Evolutionary conservation across 257 asterid genomes (phyloP).

Genomic region (Solanum neorickii): DNA sequence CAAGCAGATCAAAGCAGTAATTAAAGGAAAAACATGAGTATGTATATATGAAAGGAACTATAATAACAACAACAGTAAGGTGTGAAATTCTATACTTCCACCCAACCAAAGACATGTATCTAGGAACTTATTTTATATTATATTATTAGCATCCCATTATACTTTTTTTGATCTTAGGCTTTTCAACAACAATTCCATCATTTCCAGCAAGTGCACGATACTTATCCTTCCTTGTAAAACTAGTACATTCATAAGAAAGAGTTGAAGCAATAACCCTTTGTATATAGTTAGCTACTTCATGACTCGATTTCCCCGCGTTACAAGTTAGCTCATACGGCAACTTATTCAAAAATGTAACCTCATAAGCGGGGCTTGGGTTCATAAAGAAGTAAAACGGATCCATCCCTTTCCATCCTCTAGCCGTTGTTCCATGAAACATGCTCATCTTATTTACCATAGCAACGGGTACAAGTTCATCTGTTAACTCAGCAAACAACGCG

Average conservation of each 20-base stretch:
- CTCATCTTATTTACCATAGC: slow-evolving; percentile 30
- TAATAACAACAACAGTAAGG: background rate
- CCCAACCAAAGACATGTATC: background rate
- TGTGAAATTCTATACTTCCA: background rate
- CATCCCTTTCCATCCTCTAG: slow-evolving; percentile 34
- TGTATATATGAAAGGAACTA: background rate
- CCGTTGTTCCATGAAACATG: slow-evolving; percentile 31
- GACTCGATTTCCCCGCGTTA: slow-evolving; percentile 16
- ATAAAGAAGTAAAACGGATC: slow-evolving; percentile 25
- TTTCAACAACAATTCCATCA: slow-evolving; percentile 20
- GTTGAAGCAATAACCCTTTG: slow-evolving; percentile 26
- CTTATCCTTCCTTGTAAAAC: slow-evolving; percentile 26
- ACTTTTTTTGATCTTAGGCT: background rate
- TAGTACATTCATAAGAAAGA: slow-evolving; percentile 22
- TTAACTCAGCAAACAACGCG: slow-evolving; percentile 23
- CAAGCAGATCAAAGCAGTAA: background rate
- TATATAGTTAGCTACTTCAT: slow-evolving; percentile 26
- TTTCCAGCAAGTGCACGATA: slow-evolving; percentile 32
- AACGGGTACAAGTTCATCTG: slow-evolving; percentile 24
- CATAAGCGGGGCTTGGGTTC: slow-evolving; percentile 27
- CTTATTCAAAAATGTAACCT: slow-evolving; percentile 23
- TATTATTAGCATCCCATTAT: slow-evolving; percentile 18
- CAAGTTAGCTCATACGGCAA: slow-evolving; percentile 19
- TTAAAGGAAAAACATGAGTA: too few species aligned
- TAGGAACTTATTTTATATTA: background rate